Evolutionary conservation across 257 asterid genomes (phyloP), one percentile per base, ranked within the genome.

Genomic region (Parsonsia alboflavescens): DNA sequence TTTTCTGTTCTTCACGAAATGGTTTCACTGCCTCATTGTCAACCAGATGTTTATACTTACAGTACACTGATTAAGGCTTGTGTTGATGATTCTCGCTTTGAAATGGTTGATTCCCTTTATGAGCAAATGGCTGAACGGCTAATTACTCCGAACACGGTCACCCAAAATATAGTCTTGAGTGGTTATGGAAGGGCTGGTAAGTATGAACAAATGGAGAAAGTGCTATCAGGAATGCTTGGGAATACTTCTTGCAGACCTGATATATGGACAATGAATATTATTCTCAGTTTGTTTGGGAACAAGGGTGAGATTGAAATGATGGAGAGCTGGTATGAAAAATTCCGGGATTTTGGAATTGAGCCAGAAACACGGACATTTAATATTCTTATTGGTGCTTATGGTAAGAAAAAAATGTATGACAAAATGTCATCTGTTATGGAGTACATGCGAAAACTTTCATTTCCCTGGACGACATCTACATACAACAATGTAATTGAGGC

Each of bases 391-490:
- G 95, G 99, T 66, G 97, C 97, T 66, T 92, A 94, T 75, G 97
- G 99, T 71, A 94, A 90, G 89, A 88, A 83, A 75, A 83, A 73
- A 80, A 90, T 94, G 97, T 94, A 90, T 33, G 95, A 90, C 71
- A 94, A 94, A 82, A 94, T 94, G 98, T 92, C 97, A 8, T 81
- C 96, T 7, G 97, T 92, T 61, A 94, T 94, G 97, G 98, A 92
- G 56, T 92, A 90, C 86, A 94, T 94, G 97, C 95, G 97, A 11
- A 89, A 82, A 84, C 97, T 92, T 67, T 84, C 96, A 22, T 92
- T 87, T 84, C 93, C 92, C 0, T 94, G 99, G 99, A 92, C 97
- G 6, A 89, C 96, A 68, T 90, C 99, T 2, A 94, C 99, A 1
- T 92, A 92, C 78, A 94, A 94, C 82, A 94, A 92, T 68, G 96